phyloP scores from a whole-genome alignment of 495 filamentous ascomycete genomes.

The Monascus purpureus region DNA sequence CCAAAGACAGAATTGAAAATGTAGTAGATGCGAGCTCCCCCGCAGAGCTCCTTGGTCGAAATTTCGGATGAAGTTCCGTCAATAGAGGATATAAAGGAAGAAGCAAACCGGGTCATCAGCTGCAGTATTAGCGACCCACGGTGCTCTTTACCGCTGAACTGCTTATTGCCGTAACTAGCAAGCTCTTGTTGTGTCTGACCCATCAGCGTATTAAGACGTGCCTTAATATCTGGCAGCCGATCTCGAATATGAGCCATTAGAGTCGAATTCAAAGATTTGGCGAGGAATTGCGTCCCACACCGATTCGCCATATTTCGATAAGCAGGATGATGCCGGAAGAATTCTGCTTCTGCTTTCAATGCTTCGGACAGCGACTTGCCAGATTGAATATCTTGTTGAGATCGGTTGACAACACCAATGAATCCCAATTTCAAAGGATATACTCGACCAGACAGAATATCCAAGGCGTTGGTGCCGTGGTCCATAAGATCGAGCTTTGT shows the following conservation, averaged over 20 bases:
- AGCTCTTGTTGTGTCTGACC: slow-evolving; percentile 98
- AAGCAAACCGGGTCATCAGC: slow-evolving; percentile 95
- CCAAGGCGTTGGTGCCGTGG: slow-evolving; percentile 93
- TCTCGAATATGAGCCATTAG: slow-evolving; percentile 96
- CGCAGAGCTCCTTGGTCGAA: slow-evolving; percentile 95
- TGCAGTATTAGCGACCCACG: slow-evolving; percentile 88
- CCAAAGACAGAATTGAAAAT: slow-evolving; percentile 99
- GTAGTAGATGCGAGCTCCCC: slow-evolving; percentile 95
- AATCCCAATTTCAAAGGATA: slow-evolving; percentile 97
- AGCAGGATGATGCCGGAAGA: slow-evolving; percentile 92
- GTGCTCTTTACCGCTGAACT: slow-evolving; percentile 96
- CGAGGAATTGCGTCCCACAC: slow-evolving; percentile 90
- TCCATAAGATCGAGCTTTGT: slow-evolving; percentile 99
- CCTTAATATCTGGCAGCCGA: slow-evolving; percentile 93
- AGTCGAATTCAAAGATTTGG: slow-evolving; percentile 87
- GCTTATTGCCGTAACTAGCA: slow-evolving; percentile 94
- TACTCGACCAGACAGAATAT: slow-evolving; percentile 89
- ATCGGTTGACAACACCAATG: slow-evolving; percentile 95
- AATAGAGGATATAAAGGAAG: slow-evolving; percentile 96
- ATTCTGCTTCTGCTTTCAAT: slow-evolving; percentile 78
- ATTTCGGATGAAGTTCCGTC: slow-evolving; percentile 98
- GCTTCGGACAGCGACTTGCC: slow-evolving; percentile 86
- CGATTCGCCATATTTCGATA: slow-evolving; percentile 91
- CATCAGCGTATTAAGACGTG: slow-evolving; percentile 93
- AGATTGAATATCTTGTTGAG: slow-evolving; percentile 95